These are phyloP conservation scores for Coprinopsis strossmayeri DNA, from an alignment of 768 basidiomycete species.

Conservation along the genomic window DNA sequence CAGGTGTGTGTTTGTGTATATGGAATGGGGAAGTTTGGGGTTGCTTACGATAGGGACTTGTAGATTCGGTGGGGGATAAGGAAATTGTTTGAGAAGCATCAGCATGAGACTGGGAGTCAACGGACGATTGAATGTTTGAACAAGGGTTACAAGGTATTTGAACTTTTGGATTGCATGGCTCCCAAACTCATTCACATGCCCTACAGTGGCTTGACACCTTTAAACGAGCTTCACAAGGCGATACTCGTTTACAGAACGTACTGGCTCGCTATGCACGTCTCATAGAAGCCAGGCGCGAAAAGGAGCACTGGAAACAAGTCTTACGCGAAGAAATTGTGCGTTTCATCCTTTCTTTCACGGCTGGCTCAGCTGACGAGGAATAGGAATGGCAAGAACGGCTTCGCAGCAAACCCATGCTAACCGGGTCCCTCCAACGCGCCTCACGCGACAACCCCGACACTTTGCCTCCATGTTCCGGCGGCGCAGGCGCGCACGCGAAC, in stretches of 20 bases:
- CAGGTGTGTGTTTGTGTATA: too few species aligned
- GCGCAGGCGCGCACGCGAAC: constrained; percentile 29
- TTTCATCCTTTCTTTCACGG: background rate
- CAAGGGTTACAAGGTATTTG: constrained; percentile 54
- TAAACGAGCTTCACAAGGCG: constrained; percentile 44
- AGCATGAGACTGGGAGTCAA: constrained; percentile 46
- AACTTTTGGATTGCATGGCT: too few species aligned
- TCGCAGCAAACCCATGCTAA: constrained; percentile 58
- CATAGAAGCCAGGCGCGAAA: constrained; percentile 44
- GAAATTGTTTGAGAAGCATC: constrained; percentile 45
- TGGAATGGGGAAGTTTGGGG: background rate
- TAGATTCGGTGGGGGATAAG: constrained; percentile 57
- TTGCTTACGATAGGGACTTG: constrained; percentile 3
- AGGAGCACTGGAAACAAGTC: constrained; percentile 39
- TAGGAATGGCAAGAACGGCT: constrained; percentile 56
- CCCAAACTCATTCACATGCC: too few species aligned
- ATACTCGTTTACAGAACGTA: constrained; percentile 36
- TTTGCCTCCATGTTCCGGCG: constrained; percentile 64
- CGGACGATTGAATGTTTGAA: constrained; percentile 39
- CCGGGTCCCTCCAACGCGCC: constrained; percentile 64
- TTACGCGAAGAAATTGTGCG: constrained; percentile 48
- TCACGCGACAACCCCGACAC: constrained; percentile 52
- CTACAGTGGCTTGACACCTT: constrained; percentile 58
- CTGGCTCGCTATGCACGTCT: constrained; percentile 54
- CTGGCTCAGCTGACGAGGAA: background rate